Evolutionary conservation across 352 stramenopile genomes (phyloP).

Genomic region (Globisporangium cederbergense): DNA sequence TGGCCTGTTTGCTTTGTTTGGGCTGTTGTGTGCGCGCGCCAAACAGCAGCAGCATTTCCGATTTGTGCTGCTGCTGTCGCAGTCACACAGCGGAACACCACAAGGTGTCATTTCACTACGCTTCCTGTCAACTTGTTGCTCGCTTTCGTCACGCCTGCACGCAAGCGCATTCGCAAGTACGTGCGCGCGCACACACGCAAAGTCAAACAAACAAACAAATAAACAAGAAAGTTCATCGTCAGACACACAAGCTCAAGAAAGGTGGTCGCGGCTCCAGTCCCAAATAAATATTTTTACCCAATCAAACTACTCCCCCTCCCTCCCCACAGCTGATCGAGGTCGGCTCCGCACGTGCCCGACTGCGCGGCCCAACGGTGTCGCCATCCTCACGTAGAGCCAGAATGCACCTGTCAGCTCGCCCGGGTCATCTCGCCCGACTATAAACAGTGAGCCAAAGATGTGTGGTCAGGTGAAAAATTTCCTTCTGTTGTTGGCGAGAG

Average conservation of each 20-base stretch:
- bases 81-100: background rate
- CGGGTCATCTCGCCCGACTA: conserved; percentile 19
- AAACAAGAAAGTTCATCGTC: background rate
- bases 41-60: background rate
- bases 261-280: background rate
- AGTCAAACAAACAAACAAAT: no score
- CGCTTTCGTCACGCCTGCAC: background rate
- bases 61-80: background rate
- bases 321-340: conserved; percentile 7
- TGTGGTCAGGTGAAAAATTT: background rate
- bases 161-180: background rate
- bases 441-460: background rate
- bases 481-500: conserved; percentile 13
- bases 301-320: conserved; percentile 10
- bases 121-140: background rate
- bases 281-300: background rate
- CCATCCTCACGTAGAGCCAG: background rate
- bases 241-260: background rate
- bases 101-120: background rate
- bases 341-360: conserved; percentile 19
- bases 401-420: background rate
- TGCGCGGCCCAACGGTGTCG: conserved; percentile 1
- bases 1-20: background rate
- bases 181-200: background rate
- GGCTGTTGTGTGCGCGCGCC: background rate